phyloP scores from a whole-genome alignment of 139 green algal species.

The Chlorella sp. region DNA sequence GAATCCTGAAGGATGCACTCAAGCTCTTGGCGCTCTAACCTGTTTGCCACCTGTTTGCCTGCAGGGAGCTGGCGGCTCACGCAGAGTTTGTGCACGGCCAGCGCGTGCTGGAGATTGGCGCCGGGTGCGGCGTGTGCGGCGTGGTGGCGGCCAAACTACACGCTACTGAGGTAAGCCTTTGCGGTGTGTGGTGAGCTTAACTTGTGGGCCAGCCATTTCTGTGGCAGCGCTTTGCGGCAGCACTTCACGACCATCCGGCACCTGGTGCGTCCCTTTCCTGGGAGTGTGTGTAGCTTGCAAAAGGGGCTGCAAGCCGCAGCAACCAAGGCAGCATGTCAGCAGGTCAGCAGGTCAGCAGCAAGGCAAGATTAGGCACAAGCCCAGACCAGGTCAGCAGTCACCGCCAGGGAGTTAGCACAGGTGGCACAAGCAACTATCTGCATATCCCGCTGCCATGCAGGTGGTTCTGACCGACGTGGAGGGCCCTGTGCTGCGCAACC shows the following conservation, averaged over 20 bases:
- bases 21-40: too few species aligned
- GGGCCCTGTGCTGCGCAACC: slow-evolving; percentile 53
- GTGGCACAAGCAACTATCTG: background rate
- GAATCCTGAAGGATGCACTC: too few species aligned
- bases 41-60: slow-evolving; percentile 6
- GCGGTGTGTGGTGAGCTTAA: background rate
- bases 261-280: background rate
- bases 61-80: slow-evolving; percentile 44
- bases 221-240: background rate
- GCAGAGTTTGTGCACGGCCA: slow-evolving; percentile 36
- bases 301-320: background rate
- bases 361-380: too few species aligned
- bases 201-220: background rate
- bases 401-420: background rate
- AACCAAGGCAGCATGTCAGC: background rate
- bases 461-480: slow-evolving; percentile 71
- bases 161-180: slow-evolving; percentile 27
- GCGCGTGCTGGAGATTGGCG: slow-evolving; percentile 74
- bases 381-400: too few species aligned
- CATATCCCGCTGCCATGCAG: slow-evolving; percentile 1
- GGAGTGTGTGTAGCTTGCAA: background rate
- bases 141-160: slow-evolving; percentile 68
- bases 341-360: too few species aligned
- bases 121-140: slow-evolving; percentile 65
- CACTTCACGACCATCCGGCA: background rate